Evolutionary conservation across 2,329 filamentous ascomycete species (phyloP), one percentile per base, ranked within the genome.

Genomic region (Colletotrichum incanum): DNA sequence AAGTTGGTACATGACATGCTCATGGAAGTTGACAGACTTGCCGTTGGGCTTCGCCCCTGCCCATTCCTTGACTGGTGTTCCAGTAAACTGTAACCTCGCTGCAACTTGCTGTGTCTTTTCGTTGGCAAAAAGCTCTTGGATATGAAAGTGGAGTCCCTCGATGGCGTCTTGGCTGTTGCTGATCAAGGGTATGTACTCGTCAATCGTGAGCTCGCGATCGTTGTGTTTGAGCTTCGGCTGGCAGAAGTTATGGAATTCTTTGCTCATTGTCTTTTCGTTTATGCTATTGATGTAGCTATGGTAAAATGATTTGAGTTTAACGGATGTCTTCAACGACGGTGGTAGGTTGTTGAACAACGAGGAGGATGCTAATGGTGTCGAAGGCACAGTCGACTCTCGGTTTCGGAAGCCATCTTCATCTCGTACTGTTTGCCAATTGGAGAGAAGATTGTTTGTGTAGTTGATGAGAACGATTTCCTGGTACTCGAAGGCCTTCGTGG

Each of bases 1-100:
- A 16, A 83, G 76, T 60, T 76, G 75, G 66, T 83, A 84, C 7
- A 80, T 79, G 28, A 79, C 81, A 55, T 80, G 77, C 74, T 83
- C 82, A 20, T 71, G 65, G 62, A 82, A 80, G 2, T 43, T 55
- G 6, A 82, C 79, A 6, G 50, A 5, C 6, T 75, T 75, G 12
- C 79, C 80, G n/a, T 74, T 80, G 6, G 78, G 77, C 52, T 75
- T 69, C 4, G 76, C 76, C 16, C 79, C 81, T 9, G 73, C 74
- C 23, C 81, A 76, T 20, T 59, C 63, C 26, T 63, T 74, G 2
- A 74, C 75, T 3, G 80, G 81, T 7, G 73, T 79, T 1, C 81
- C 81, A 3, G 73, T 76, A 63, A 81, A 79, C 62, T 76, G 74
- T 31, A 83, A 55, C 16, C 79, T 75, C 50, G 76, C 78, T 3